A percentile compares a stretch with the other conserved stretches of the same genome.
Conservation (phyloP, 345 rosid genomes). For the Balakata baccata region DNA sequence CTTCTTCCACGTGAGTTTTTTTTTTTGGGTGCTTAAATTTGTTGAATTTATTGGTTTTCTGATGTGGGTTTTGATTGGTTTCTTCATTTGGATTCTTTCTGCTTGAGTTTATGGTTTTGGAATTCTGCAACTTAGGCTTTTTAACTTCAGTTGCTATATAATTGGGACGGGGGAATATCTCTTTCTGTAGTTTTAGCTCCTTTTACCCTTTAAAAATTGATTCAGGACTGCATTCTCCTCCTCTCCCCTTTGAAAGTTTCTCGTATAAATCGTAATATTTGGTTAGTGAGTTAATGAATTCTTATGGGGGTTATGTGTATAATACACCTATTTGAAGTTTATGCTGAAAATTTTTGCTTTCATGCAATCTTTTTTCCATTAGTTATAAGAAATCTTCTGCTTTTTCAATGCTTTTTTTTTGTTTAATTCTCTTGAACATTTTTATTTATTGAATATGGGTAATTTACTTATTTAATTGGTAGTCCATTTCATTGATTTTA, state of each 20-base stretch:
- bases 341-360: not conserved
- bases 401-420: not conserved
- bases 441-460: not conserved
- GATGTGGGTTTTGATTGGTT: constrained; percentile 9
- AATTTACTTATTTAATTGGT: not conserved
- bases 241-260: not conserved
- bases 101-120: not conserved
- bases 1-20: constrained; percentile 68
- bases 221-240: not conserved
- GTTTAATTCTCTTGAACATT: constrained; percentile 1
- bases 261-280: not conserved
- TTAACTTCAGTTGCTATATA: not conserved
- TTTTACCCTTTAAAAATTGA: not conserved
- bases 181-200: not conserved
- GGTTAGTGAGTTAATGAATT: not conserved
- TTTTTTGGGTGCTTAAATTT: not conserved
- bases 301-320: not conserved
- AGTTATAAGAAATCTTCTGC: not conserved
- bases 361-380: not conserved
- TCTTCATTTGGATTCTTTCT: not conserved
- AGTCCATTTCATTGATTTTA: not conserved
- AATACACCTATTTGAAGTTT: not conserved
- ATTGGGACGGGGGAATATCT: no score
- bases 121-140: not conserved
- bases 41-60: not conserved